Evolutionary conservation across 1,284 basidiomycete genomes (phyloP).

Genomic region (Cutaneotrichosporon cavernicola): DNA sequence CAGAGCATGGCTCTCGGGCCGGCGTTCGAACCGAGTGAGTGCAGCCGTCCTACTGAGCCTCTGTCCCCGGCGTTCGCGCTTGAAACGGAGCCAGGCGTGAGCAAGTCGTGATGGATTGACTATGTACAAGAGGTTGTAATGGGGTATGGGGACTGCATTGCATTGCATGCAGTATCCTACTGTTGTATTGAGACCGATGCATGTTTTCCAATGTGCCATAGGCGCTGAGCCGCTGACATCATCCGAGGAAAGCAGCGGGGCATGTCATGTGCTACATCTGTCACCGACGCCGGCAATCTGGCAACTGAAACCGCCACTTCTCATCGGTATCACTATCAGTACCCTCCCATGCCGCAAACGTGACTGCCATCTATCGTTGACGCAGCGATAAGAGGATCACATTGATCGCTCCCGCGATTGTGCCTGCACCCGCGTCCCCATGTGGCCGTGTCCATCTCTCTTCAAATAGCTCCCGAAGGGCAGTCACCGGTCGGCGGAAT

Average conservation of each 20-base stretch:
- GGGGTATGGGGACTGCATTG: neutral
- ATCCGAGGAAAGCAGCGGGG: neutral
- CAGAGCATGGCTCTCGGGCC: neutral
- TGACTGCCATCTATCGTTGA: neutral
- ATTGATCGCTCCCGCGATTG: neutral
- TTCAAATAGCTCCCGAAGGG: neutral
- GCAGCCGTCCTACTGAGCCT: neutral
- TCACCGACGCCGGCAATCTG: neutral
- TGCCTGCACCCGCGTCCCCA: neutral
- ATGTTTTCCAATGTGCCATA: neutral
- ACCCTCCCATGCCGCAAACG: too few species aligned
- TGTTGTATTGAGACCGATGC: neutral
- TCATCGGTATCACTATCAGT: too few species aligned
- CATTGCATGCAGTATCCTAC: neutral
- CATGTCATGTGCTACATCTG: neutral
- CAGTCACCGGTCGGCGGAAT: neutral
- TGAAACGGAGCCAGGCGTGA: neutral
- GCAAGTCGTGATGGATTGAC: neutral
- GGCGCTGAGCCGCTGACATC: neutral
- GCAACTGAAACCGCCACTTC: neutral
- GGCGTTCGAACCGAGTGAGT: neutral
- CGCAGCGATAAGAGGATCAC: neutral
- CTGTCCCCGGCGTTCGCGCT: neutral
- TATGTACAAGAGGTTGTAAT: neutral
- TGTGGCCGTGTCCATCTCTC: neutral